These are phyloP conservation scores for Coniochaeta prunicola DNA, from an alignment of 2,329 filamentous ascomycete genomes.

Conservation along the genomic window DNA sequence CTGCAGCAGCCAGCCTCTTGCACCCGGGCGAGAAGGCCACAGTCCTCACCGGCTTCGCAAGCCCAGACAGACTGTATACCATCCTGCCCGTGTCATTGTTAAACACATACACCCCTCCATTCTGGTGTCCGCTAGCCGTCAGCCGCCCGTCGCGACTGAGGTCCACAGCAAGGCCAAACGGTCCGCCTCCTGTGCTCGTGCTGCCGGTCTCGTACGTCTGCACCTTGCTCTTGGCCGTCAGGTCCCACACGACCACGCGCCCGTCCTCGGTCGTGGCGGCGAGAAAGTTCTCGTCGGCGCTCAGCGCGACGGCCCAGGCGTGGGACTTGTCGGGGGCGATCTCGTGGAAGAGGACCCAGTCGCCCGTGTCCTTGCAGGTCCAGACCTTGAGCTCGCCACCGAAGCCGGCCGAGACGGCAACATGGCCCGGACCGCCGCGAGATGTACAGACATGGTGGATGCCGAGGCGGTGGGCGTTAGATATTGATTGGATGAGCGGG, in stretches of 20 bases:
- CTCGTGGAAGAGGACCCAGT: slow-evolving; percentile 43
- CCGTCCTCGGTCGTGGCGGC: slow-evolving; percentile 87
- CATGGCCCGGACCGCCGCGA: slow-evolving; percentile 53
- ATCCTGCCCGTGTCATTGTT: slow-evolving; percentile 84
- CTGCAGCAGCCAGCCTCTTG: slow-evolving; percentile 79
- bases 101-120: slow-evolving; percentile 88
- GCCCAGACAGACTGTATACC: slow-evolving; percentile 74
- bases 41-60: slow-evolving; percentile 78
- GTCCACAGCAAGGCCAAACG: slow-evolving; percentile 85
- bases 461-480: slow-evolving; percentile 75
- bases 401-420: slow-evolving; percentile 80
- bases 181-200: slow-evolving; percentile 40
- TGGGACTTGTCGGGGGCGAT: slow-evolving; percentile 55
- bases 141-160: slow-evolving; percentile 72
- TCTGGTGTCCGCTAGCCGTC: slow-evolving; percentile 89
- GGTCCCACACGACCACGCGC: slow-evolving; percentile 82
- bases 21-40: slow-evolving; percentile 84
- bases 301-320: slow-evolving; percentile 83
- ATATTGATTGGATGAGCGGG: slow-evolving; percentile 71
- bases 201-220: slow-evolving; percentile 73
- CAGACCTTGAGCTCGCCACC: slow-evolving; percentile 84
- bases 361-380: slow-evolving; percentile 49
- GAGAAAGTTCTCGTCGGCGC: slow-evolving; percentile 73
- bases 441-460: slow-evolving; percentile 79
- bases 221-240: slow-evolving; percentile 42